phyloP scores from a whole-genome alignment of 2,329 filamentous ascomycete genomes.

The Aspergillus ibericus region DNA sequence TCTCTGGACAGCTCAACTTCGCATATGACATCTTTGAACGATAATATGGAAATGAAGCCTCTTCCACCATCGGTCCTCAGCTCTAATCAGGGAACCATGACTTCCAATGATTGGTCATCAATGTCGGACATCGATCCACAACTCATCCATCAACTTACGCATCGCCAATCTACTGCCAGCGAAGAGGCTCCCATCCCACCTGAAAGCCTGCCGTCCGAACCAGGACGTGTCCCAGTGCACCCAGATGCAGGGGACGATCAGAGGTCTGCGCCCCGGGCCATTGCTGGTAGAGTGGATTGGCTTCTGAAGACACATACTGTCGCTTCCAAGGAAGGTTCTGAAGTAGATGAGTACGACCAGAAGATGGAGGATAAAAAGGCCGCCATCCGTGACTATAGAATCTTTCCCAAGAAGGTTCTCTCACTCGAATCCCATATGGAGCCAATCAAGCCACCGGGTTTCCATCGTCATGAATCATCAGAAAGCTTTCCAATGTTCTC shows the following conservation, averaged over 20 bases:
- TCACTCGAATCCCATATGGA: constrained; percentile 47
- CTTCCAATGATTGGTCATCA: constrained; percentile 30
- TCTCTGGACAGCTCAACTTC: constrained; percentile 30
- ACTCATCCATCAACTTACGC: constrained; percentile 19
- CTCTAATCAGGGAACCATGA: constrained; percentile 33
- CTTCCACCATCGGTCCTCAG: constrained; percentile 46
- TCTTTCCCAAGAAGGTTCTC: constrained; percentile 51
- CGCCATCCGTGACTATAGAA: constrained; percentile 50
- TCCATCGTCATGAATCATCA: constrained; percentile 57
- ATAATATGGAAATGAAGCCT: constrained; percentile 40
- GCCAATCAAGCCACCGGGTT: constrained; percentile 32
- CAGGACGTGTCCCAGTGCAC: constrained; percentile 22
- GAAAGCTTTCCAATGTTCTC: constrained; percentile 66
- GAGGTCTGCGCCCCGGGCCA: constrained; percentile 44
- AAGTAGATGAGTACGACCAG: constrained; percentile 41
- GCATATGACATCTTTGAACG: constrained; percentile 32
- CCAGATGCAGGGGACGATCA: constrained; percentile 31
- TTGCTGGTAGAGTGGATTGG: constrained; percentile 41
- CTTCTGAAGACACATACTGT: constrained; percentile 29
- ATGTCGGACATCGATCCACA: constrained; percentile 29
- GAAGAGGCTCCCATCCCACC: constrained; percentile 23
- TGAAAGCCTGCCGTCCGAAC: constrained; percentile 25
- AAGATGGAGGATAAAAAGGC: constrained; percentile 45
- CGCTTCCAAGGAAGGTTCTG: constrained; percentile 29
- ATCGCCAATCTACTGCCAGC: constrained; percentile 26